Base-by-base conservation (phyloP, 768 basidiomycete species). In the Peribolospora kevripleyi region DNA sequence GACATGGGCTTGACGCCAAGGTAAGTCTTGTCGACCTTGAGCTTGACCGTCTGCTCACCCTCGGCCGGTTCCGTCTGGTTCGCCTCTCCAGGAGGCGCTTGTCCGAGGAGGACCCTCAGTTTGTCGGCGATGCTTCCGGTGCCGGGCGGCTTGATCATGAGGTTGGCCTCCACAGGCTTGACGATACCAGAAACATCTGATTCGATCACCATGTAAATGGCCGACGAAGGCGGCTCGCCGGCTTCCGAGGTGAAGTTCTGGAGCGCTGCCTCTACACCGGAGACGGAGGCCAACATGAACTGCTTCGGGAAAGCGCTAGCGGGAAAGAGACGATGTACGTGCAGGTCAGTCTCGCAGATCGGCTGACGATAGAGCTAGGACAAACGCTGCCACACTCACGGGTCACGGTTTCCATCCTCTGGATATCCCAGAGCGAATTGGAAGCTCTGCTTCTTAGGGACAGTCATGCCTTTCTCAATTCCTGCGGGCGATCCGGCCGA, bases 1-100 rank as follows among this genome's bases (percentile, higher is more conserved):
- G 9, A n/a, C 25, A 4, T 8, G 11, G 5, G n/a, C 11, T 7
- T 37, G 54, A 38, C 41, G 57, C 55, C 51, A 5, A 45, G 25
- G n/a, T 51, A 39, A 8, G 46, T 9, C 42, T 53, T 55, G 46
- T 61, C 58, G 7, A 57, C 54, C 50, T 59, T 48, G 57, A 58
- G 59, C 4, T 58, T 42, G 47, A 63, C 6, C 41, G n/a, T 13
- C 52, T 43, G 7, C 45, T 14, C 7, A 6, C 55, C 25, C 6
- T 37, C 25, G 41, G 13, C 25, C 25, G 25, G 25, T 25, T 7
- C 14, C 39, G 8, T 54, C 54, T 14, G 46, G 45, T n/a, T 8
- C 25, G 25, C 25, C 25, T 25, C 25, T 25, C 25, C 25, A 25
- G 25, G 25, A 25, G 25, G 25, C 25, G 25, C 25, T 25, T 25